Evolutionary conservation across 2,329 filamentous ascomycete genomes (phyloP).

Genomic region (Monilinia aucupariae): DNA sequence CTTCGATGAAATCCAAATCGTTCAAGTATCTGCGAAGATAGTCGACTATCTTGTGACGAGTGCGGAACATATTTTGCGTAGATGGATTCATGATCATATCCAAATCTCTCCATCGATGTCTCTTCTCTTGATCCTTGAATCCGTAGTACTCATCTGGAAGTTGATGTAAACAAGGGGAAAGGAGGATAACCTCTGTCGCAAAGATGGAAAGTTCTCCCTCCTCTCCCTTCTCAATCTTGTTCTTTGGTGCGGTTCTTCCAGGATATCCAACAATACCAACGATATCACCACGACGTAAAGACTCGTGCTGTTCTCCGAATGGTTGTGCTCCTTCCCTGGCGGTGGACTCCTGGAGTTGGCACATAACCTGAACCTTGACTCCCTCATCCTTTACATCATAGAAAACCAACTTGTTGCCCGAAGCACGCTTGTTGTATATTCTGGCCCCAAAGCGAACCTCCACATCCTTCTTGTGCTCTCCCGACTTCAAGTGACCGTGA

Average conservation of each 20-base stretch:
- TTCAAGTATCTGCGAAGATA: conserved; percentile 88
- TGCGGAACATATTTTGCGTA: conserved; percentile 76
- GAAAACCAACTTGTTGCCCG: conserved; percentile 82
- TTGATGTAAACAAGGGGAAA: conserved; percentile 88
- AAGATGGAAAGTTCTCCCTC: conserved; percentile 94
- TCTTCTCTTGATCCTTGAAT: conserved; percentile 90
- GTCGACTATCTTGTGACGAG: conserved; percentile 78
- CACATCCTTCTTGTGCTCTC: conserved; percentile 72
- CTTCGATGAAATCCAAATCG: conserved; percentile 80
- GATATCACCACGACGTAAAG: conserved; percentile 85
- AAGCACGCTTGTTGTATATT: conserved; percentile 81
- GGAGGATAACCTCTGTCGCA: conserved; percentile 75
- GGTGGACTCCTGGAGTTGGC: conserved; percentile 71
- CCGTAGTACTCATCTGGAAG: conserved; percentile 87
- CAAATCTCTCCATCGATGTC: conserved; percentile 88
- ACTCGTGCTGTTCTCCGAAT: conserved; percentile 85
- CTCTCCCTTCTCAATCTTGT: conserved; percentile 68
- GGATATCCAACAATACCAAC: conserved; percentile 83
- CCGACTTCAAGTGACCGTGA: conserved; percentile 78
- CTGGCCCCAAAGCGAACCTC: conserved; percentile 74
- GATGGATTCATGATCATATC: conserved; percentile 92
- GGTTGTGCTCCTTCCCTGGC: conserved; percentile 52
- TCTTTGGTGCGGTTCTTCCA: conserved; percentile 83
- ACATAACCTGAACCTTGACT: conserved; percentile 83
- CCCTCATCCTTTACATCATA: conserved; percentile 79